These are phyloP conservation scores for Amanita muscaria DNA, from an alignment of 768 basidiomycete species.

Conservation along the genomic window DNA sequence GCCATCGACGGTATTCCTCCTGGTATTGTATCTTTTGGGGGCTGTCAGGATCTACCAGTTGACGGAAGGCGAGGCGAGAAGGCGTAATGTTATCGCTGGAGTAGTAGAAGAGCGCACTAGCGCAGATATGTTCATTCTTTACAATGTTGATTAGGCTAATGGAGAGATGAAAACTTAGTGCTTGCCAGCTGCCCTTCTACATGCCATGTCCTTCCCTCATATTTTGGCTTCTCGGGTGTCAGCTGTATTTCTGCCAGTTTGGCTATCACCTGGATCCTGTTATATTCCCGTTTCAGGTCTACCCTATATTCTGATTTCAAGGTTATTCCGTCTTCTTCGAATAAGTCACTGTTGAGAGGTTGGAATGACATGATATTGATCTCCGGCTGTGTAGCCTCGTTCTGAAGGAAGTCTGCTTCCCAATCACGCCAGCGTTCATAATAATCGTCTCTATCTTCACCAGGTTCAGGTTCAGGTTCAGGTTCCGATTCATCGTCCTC, in stretches of 20 bases:
- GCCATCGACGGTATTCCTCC: constrained; percentile 16
- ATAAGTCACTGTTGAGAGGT: constrained; percentile 6
- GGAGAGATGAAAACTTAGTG: background rate
- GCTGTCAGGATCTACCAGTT: constrained; percentile 8
- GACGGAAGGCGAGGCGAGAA: constrained; percentile 22
- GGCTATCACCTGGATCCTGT: constrained; percentile 22
- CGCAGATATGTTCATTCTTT: constrained; percentile 21
- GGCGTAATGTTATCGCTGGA: constrained; percentile 23
- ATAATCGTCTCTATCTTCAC: constrained; percentile 9
- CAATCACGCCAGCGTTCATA: constrained; percentile 10
- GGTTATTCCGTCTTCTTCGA: background rate
- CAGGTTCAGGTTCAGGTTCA: constrained; percentile 6
- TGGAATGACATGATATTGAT: constrained; percentile 10
- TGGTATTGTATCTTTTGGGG: constrained; percentile 8
- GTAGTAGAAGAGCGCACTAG: constrained; percentile 18
- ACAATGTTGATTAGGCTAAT: background rate
- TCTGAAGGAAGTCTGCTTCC: background rate
- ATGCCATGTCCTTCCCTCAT: constrained; percentile 29
- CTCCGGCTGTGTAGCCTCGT: constrained; percentile 11
- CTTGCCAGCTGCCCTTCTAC: constrained; percentile 24
- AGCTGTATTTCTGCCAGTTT: constrained; percentile 26
- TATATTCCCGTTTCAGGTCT: constrained; percentile 11
- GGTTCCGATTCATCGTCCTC: constrained; percentile 8
- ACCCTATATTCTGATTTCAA: constrained; percentile 7
- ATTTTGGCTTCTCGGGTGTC: constrained; percentile 28